Conservation (phyloP, 1,284 basidiomycete genomes). For the Ceratobasidium sp. region DNA sequence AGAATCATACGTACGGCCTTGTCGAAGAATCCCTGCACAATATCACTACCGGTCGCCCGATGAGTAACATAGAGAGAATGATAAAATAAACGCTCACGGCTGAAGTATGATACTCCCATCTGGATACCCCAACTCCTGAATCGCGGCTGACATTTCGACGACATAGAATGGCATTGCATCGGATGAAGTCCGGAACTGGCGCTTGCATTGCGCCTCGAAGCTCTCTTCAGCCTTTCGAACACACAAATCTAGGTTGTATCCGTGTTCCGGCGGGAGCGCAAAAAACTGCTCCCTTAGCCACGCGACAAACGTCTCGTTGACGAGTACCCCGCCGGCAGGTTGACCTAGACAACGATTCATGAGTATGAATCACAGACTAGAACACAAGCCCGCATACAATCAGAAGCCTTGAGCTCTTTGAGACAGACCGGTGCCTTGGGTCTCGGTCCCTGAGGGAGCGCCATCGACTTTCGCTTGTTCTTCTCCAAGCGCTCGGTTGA, state of each 20-base stretch:
- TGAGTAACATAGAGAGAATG: no score
- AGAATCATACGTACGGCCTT: neutral
- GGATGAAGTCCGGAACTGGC: neutral
- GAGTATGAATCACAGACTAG: neutral
- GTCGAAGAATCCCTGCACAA: slow-evolving; percentile 17
- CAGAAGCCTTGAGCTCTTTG: slow-evolving; percentile 17
- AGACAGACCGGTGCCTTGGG: neutral
- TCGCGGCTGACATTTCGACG: neutral
- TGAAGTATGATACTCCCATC: neutral
- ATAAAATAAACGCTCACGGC: neutral
- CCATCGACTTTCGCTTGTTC: no score
- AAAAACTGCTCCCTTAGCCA: neutral
- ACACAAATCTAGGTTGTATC: neutral
- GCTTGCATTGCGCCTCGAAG: slow-evolving; percentile 21
- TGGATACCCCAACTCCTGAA: neutral
- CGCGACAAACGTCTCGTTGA: neutral
- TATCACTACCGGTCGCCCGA: neutral
- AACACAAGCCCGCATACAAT: neutral
- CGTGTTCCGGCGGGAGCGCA: neutral
- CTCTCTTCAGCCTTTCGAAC: slow-evolving; percentile 20
- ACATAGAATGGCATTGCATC: neutral
- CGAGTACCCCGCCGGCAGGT: slow-evolving; percentile 13
- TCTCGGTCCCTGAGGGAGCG: no score
- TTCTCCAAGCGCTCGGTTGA: no score
- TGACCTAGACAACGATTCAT: neutral